Evolutionary conservation across 2,329 filamentous ascomycete species (phyloP).

Genomic region (Colletotrichum tabaci): DNA sequence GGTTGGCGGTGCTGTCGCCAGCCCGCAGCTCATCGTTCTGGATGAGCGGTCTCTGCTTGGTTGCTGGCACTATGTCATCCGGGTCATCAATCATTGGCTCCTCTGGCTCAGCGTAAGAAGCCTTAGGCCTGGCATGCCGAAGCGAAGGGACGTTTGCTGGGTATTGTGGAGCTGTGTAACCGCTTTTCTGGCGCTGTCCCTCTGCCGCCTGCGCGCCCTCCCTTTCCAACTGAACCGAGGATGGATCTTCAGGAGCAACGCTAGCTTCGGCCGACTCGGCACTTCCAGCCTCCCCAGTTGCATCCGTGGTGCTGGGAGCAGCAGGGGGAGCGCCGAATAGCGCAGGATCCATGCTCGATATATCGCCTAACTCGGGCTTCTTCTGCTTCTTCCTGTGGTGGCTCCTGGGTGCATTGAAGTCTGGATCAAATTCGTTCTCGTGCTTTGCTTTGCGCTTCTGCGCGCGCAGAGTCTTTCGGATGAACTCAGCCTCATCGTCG

Average conservation of each 20-base stretch:
- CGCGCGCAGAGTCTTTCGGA: slow-evolving; percentile 68
- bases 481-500: slow-evolving; percentile 66
- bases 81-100: slow-evolving; percentile 59
- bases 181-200: not conserved
- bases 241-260: slow-evolving; percentile 42
- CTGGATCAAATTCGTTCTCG: slow-evolving; percentile 69
- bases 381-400: slow-evolving; percentile 60
- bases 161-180: slow-evolving; percentile 21
- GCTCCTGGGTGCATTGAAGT: slow-evolving; percentile 62
- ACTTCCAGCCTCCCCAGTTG: slow-evolving; percentile 5
- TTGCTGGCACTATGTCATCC: slow-evolving; percentile 53
- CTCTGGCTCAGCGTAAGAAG: slow-evolving; percentile 66
- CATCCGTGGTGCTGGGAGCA: not conserved
- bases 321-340: slow-evolving; percentile 54
- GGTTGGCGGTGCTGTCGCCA: slow-evolving; percentile 33
- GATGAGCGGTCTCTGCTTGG: slow-evolving; percentile 30
- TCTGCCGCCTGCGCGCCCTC: slow-evolving; percentile 23
- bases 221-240: slow-evolving; percentile 21
- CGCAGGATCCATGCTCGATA: slow-evolving; percentile 66
- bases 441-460: slow-evolving; percentile 68
- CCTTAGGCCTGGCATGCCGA: slow-evolving; percentile 66
- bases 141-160: slow-evolving; percentile 62
- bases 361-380: slow-evolving; percentile 43
- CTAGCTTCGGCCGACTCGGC: slow-evolving; percentile 43
- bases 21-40: slow-evolving; percentile 32